These are phyloP conservation scores for Clavariopsis aquatica DNA, from an alignment of 495 filamentous ascomycete genomes.

Conservation along the genomic window DNA sequence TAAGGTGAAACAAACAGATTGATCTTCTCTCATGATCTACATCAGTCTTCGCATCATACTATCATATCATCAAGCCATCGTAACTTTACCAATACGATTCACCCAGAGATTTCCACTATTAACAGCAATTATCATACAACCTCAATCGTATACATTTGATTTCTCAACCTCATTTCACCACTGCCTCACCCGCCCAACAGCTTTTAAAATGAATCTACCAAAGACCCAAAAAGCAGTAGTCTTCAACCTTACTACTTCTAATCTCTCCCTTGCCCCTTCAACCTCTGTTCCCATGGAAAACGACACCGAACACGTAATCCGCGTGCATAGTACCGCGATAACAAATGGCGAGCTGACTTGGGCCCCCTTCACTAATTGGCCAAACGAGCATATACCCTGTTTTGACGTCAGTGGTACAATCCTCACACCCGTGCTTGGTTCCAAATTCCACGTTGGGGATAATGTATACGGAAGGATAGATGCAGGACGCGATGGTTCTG, in stretches of 20 bases:
- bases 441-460: slow-evolving; percentile 55
- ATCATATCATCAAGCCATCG: background rate
- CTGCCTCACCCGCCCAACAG: too few species aligned
- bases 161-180: too few species aligned
- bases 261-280: slow-evolving; percentile 15
- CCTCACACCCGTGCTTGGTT: slow-evolving; percentile 50
- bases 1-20: background rate
- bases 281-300: slow-evolving; percentile 7
- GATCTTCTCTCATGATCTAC: background rate
- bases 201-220: slow-evolving; percentile 24
- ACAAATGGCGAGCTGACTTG: slow-evolving; percentile 59
- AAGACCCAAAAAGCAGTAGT: slow-evolving; percentile 21
- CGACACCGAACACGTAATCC: slow-evolving; percentile 57
- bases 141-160: too few species aligned
- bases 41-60: background rate
- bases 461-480: slow-evolving; percentile 56
- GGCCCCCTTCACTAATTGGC: slow-evolving; percentile 49
- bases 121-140: too few species aligned
- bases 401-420: slow-evolving; percentile 60
- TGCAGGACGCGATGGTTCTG: slow-evolving; percentile 53
- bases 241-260: slow-evolving; percentile 23
- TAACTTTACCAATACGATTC: background rate
- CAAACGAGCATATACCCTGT: slow-evolving; percentile 50
- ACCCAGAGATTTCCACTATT: too few species aligned
- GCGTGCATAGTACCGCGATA: slow-evolving; percentile 59